phyloP scores from a whole-genome alignment of 371 early-diverging fungal species.

The Conidiobolus incongruus region DNA sequence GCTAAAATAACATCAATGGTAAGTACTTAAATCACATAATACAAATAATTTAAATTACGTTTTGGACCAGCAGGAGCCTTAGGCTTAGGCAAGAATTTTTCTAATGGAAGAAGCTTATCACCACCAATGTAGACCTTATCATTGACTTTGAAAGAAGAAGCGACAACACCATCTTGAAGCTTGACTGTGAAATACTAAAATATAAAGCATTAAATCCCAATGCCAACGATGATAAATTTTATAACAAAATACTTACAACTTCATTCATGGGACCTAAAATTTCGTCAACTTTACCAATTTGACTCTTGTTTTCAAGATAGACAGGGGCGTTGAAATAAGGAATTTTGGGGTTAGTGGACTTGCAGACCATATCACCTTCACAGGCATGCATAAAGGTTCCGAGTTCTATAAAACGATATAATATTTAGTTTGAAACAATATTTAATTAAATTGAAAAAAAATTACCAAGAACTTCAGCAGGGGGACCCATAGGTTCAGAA shows the following conservation, averaged over 20 bases:
- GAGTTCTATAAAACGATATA: slow-evolving; percentile 34
- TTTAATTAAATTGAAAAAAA: too few relatives aligned
- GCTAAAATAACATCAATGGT: too few relatives aligned
- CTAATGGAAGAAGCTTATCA: slow-evolving; percentile 86
- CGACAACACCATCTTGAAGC: slow-evolving; percentile 80
- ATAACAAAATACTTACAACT: slow-evolving; percentile 20
- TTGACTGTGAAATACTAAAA: slow-evolving; percentile 74
- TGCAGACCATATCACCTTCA: slow-evolving; percentile 95
- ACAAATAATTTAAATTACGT: neutral
- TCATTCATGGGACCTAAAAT: slow-evolving; percentile 96
- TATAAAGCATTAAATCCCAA: too few relatives aligned
- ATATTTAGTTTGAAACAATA: slow-evolving; percentile 6
- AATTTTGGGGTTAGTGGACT: slow-evolving; percentile 73
- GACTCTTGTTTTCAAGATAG: slow-evolving; percentile 88
- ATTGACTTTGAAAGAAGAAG: slow-evolving; percentile 67
- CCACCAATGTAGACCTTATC: slow-evolving; percentile 84
- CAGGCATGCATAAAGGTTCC: slow-evolving; percentile 86
- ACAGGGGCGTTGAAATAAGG: slow-evolving; percentile 99
- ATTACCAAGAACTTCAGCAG: neutral
- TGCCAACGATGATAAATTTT: too few relatives aligned
- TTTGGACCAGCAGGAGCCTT: slow-evolving; percentile 35
- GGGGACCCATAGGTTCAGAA: slow-evolving; percentile 2
- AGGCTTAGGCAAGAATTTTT: slow-evolving; percentile 93
- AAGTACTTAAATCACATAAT: too few relatives aligned
- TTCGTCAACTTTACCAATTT: slow-evolving; percentile 99